Percentiles rank a stretch among this genome's conserved stretches.
phyloP scores from a whole-genome alignment of 1,139 yeast genomes.

The Blastobotrys indianensis region DNA sequence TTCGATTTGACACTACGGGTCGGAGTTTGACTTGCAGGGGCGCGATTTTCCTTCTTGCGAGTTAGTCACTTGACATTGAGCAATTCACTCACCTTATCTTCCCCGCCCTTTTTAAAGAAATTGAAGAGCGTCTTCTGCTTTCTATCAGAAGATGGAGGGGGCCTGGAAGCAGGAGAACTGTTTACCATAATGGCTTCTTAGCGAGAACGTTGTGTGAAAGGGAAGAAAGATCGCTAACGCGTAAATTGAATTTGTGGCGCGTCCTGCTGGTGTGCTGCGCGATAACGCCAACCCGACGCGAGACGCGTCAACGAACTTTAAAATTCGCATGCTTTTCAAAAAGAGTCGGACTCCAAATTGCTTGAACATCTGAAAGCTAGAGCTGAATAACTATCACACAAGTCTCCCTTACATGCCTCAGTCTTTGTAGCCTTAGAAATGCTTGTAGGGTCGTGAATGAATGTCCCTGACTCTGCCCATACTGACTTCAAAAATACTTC shows the following conservation, averaged over 20 bases:
- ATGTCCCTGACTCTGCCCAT: no score
- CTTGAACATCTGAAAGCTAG: no score
- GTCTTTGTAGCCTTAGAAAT: no score
- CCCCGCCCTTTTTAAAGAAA: conserved; percentile 19
- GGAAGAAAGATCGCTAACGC: background rate
- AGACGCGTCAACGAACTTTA: background rate
- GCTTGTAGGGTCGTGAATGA: no score
- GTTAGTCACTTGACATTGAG: background rate
- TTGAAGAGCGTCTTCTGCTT: conserved; percentile 21
- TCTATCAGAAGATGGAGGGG: conserved; percentile 7
- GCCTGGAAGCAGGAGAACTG: conserved; percentile 9
- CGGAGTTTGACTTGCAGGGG: conserved; percentile 5
- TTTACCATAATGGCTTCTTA: background rate
- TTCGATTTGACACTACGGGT: background rate
- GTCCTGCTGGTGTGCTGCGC: background rate
- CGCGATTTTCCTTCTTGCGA: conserved; percentile 12
- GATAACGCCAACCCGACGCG: background rate
- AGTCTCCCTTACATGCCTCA: no score
- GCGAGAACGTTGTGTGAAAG: no score
- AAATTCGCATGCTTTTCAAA: no score
- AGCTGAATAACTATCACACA: no score
- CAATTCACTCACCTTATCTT: conserved; percentile 2
- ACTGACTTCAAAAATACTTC: no score
- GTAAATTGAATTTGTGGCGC: background rate
- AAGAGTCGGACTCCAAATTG: no score